Base-by-base conservation (phyloP, 345 rosid genomes). In the Hypericum perforatum region DNA sequence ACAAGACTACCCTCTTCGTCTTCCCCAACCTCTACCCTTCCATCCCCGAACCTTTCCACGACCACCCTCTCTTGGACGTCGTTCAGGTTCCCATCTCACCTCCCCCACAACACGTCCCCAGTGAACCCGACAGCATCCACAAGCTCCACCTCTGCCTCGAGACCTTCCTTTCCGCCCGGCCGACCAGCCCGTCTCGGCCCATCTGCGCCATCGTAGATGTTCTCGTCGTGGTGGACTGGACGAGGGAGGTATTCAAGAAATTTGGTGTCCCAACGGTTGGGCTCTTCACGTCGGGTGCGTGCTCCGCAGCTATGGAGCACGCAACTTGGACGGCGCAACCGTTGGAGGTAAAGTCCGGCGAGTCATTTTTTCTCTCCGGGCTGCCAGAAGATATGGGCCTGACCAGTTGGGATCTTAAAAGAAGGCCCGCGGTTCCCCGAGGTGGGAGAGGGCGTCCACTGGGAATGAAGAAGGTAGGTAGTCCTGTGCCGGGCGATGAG, bases 21-120 rank as follows among this genome's bases (percentile, higher is more conserved):
- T 65, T 71, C 60, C 52, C 80, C 10, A 59, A 57, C 39, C 67
- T 75, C 37, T 62, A 51, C 37, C 47, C 76, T 10, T 71, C 74
- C 32, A 40, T 75, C 3, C 70, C 72, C 48, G 16, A 67, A 41
- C 37, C 71, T 37, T 59, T 64, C 65, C 59, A 3, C 36, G 58
- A 65, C 6, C 59, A 64, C 47, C 70, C 74, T n/a, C 62, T 68
- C 45, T 11, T 68, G 3, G 48, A 57, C 5, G 60, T 75, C 5
- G 52, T 56, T 37, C 44, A 58, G 7, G 43, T 74, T 7, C 62
- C 54, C 6, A 49, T 69, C 7, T 39, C 66, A 3, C 60, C 56
- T 22, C 4, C 32, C 4, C 1, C 32, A 1, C 32, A 22, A 4
- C 32, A 22, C 32, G 32, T 22, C 32, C 32, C 32, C 32, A 22